These are phyloP conservation scores for Chloromonas sp. DNA, from an alignment of 163 green algal species.

Conservation along the genomic window DNA sequence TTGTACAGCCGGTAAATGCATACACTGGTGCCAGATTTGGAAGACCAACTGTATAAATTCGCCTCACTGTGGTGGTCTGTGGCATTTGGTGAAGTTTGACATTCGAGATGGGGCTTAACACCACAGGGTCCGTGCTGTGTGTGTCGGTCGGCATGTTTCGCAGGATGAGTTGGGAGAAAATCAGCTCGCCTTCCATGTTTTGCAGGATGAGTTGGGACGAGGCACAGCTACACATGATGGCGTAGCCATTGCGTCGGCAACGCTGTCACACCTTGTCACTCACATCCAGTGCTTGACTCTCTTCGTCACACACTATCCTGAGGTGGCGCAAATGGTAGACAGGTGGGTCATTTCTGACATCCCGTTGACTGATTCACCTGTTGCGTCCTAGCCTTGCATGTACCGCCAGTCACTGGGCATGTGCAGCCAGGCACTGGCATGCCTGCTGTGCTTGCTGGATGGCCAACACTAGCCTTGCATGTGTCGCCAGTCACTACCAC, in stretches of 20 bases:
- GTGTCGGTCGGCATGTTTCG: too few relatives aligned
- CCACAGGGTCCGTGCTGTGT: too few relatives aligned
- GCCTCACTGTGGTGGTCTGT: too few relatives aligned
- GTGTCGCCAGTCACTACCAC: background rate
- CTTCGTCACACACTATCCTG: conserved; percentile 79
- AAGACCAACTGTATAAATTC: background rate
- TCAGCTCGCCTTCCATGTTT: background rate
- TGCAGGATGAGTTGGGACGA: conserved; percentile 80
- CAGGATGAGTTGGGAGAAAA: background rate
- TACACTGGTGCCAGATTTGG: background rate
- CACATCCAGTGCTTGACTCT: conserved; percentile 58
- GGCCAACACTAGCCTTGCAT: background rate
- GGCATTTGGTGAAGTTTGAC: too few relatives aligned
- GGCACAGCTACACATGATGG: conserved; percentile 89
- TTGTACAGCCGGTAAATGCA: background rate
- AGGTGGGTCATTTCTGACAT: background rate
- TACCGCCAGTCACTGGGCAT: background rate
- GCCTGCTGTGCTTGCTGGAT: background rate
- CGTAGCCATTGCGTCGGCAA: conserved; percentile 76
- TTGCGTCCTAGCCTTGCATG: background rate
- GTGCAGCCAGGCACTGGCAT: background rate
- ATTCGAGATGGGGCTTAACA: too few relatives aligned
- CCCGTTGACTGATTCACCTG: background rate
- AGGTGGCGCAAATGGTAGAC: conserved; percentile 16
- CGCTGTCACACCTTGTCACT: conserved; percentile 65